Base-by-base conservation (phyloP, 352 stramenopile genomes). In the Phytophthora crassamura region DNA sequence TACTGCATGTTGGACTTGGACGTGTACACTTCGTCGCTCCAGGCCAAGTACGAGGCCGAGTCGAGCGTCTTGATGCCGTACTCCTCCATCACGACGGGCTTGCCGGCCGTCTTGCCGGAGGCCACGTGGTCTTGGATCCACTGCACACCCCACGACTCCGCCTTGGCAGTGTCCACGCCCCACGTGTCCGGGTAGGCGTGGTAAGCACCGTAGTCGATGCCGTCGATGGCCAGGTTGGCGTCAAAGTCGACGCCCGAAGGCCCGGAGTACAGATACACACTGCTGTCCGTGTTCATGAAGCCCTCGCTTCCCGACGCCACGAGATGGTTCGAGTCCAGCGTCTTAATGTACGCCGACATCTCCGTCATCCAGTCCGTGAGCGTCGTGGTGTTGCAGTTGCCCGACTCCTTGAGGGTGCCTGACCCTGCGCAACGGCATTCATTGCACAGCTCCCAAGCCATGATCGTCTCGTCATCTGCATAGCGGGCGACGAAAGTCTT, bases 211-310 rank as follows among this genome's bases (percentile, higher is more conserved):
- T 76, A 76, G 56, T 76, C 28, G n/a, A n/a, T n/a, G n/a, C n/a
- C n/a, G n/a, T n/a, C n/a, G n/a, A n/a, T n/a, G n/a, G n/a, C n/a
- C n/a, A 77, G 18, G 41, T 73, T 59, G 20, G 64, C 69, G 45
- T 77, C 69, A 14, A 73, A 77, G 43, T 77, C 69, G 15, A 77
- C 69, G 35, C 69, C 69, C 2, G 67, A 75, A 8, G 64, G 69
- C 34, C 64, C 69, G 1, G 69, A 77, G 53, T 77, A 77, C 22
- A 70, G 58, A 18, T 77, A 77, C n/a, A 73, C 63, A 14, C 64
- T 77, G 25, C 42, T 77, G 54, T 75, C 62, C 5, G 69, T 77
- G 50, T 77, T 77, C 69, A 77, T 60, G 64, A 77, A 77, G 4
- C 63, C 69, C n/a, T 77, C 69, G 8, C 61, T 72, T 56, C 69